These are phyloP conservation scores for Syzygium syzygioides DNA, from an alignment of 441 rosid species.

Conservation along the genomic window DNA sequence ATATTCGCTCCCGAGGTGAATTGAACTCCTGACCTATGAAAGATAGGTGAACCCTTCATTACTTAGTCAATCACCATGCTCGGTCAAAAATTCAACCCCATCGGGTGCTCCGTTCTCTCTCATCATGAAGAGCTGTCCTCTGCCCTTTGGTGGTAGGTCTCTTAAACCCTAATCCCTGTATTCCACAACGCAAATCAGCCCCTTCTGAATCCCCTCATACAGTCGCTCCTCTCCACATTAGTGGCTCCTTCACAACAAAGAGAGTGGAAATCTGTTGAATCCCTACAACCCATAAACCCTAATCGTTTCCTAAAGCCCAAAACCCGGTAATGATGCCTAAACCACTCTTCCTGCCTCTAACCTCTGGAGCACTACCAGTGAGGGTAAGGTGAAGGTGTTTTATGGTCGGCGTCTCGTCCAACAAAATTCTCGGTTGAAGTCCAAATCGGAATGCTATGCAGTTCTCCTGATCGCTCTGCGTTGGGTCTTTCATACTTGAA, in stretches of 20 bases:
- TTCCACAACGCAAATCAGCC: not conserved
- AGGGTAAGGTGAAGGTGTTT: not conserved
- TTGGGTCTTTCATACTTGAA: not conserved
- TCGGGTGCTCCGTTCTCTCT: not conserved
- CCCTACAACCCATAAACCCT: not conserved
- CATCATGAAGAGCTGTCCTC: not conserved
- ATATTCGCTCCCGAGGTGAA: too few species aligned
- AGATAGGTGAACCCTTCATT: too few species aligned
- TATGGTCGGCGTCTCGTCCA: not conserved
- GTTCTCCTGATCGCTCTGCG: not conserved
- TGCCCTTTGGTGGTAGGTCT: not conserved
- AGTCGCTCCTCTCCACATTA: not conserved
- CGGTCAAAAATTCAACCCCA: too few species aligned
- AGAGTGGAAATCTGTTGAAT: not conserved
- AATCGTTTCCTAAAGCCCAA: not conserved
- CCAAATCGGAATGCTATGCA: not conserved
- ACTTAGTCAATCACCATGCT: too few species aligned
- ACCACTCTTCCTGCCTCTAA: not conserved
- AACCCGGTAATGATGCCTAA: not conserved
- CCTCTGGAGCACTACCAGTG: not conserved
- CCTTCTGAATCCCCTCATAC: not conserved
- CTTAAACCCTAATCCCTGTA: not conserved
- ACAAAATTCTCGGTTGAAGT: not conserved
- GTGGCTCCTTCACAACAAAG: not conserved
- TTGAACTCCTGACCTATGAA: too few species aligned